Evolutionary conservation across 371 early-diverging fungal genomes (phyloP).

Genomic region (Saksenaea vasiformis): DNA sequence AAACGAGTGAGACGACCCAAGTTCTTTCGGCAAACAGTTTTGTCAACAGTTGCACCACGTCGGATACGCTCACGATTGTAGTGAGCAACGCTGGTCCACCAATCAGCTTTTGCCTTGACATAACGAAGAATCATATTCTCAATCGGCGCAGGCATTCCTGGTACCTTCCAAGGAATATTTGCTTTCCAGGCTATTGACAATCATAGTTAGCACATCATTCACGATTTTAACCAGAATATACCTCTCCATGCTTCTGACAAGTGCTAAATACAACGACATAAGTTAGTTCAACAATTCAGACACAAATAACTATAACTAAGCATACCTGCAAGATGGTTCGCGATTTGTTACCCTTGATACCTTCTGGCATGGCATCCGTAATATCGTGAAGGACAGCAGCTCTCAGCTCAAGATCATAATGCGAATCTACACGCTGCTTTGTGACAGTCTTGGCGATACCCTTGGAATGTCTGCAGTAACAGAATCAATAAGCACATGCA

Average conservation of each 20-base stretch:
- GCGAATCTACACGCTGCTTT: conserved; percentile 98
- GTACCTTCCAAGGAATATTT: conserved; percentile 98
- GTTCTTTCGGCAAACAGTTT: conserved; percentile 97
- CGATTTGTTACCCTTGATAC: conserved; percentile 94
- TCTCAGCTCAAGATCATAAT: conserved; percentile 96
- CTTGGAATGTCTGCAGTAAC: conserved; percentile 80
- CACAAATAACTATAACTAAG: not conserved
- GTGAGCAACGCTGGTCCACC: conserved; percentile 99
- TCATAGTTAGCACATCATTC: not conserved
- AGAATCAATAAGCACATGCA: not conserved
- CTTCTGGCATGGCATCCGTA: conserved; percentile 98
- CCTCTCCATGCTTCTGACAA: conserved; percentile 97
- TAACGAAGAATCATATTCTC: conserved; percentile 98
- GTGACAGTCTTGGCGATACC: conserved; percentile 98
- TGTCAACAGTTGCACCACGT: conserved; percentile 99
- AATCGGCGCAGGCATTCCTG: conserved; percentile 95
- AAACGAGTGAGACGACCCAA: conserved; percentile 98
- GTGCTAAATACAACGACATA: conserved; percentile 66
- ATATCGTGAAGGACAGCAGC: conserved; percentile 98
- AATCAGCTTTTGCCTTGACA: conserved; percentile 98
- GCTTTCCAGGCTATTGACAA: conserved; percentile 89
- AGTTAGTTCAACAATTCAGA: not conserved
- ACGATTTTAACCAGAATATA: not conserved
- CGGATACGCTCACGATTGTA: conserved; percentile 98
- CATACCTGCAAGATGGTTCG: conserved; percentile 76